Base-by-base conservation (phyloP, 2,329 filamentous ascomycete species). In the Chaetomiaceae sp. region DNA sequence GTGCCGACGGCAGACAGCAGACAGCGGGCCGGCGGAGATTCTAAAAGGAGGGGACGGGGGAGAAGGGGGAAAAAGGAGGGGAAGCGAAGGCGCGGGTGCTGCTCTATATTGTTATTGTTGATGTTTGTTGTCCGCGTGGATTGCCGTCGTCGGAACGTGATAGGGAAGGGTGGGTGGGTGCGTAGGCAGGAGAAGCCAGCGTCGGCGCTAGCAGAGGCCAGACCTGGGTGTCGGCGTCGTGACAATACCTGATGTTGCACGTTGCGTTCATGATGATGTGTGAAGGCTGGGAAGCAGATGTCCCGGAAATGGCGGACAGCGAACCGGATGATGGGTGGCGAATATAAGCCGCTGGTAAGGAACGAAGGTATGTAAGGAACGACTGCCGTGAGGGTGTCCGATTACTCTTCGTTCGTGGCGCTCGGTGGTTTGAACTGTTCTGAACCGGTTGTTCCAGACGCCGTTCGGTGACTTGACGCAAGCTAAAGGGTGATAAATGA, bases 111-210 rank as follows among this genome's bases (percentile, higher is more conserved):
- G 34, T 10, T n/a, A n/a, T n/a, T n/a, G n/a, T n/a, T n/a, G n/a
- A n/a, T n/a, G n/a, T 3, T 37, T 5, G n/a, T 6, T 35, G 19
- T 24, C 17, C 20, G 34, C 7, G 34, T 36, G 15, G 18, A 20
- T 17, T 9, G 37, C 29, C 20, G 43, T 46, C 30, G 38, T 20
- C 24, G n/a, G n/a, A 37, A 46, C 15, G 22, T 40, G 37, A 29
- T 35, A 30, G 22, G 29, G 14, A 34, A 26, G 9, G 3, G 15
- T 4, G n/a, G n/a, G n/a, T n/a, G n/a, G n/a, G n/a, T n/a, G n/a
- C n/a, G n/a, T n/a, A n/a, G n/a, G n/a, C n/a, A n/a, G n/a, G n/a
- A n/a, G n/a, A n/a, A n/a, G n/a, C n/a, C n/a, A n/a, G n/a, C n/a
- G n/a, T n/a, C n/a, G n/a, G n/a, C n/a, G n/a, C n/a, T n/a, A n/a